Evolutionary conservation across 2,329 filamentous ascomycete species (phyloP), one percentile per base, ranked within the genome.

Genomic region (Trichoderma lentiforme): DNA sequence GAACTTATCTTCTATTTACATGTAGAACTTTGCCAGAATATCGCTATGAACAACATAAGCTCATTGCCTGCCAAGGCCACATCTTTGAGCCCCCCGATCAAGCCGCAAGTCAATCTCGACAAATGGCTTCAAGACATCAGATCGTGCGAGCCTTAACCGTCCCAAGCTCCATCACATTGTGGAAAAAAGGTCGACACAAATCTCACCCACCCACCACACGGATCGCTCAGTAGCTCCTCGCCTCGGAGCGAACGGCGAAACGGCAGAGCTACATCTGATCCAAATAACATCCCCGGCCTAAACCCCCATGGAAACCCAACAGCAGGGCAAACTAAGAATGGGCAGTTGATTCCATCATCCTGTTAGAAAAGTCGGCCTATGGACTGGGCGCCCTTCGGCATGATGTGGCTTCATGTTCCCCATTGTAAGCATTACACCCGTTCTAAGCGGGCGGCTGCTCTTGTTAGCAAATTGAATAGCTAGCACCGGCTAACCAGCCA

Each of bases 391-490:
- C 34, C 51, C 51, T 32, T 24, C 28, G 65, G 65, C 56, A 69
- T 60, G 53, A 69, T 61, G 67, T 70, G 57, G 67, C 67, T 39
- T 61, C 34, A 15, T 11, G 8, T 30, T 68, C 65, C 3, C 53
- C 65, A 57, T 57, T 60, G 66, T 69, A 69, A 69, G 66, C 66
- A 69, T 69, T 60, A 61, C 56, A 60, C 51, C 39, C 36, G 65
- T 26, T 26, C 53, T 15, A 43, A 43, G 32, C 6, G 34, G 34
- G 65, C 65, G 36, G 36, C 56, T 67, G 51, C 64, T 67, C 36
- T 18, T 34, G 2, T 32, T 51, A 9, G 36, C 34, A 60, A 43
- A n/a, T 9, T n/a, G 39, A 43, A 24, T 60, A 21, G 56, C 36
- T 51, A 69, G 53, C 66, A 69, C 26, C 36, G 36, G 56, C 66